A percentile compares a stretch with the other conserved stretches of the same genome.
phyloP scores from a whole-genome alignment of 768 basidiomycete species.

The Phaeolepiota aurea region DNA sequence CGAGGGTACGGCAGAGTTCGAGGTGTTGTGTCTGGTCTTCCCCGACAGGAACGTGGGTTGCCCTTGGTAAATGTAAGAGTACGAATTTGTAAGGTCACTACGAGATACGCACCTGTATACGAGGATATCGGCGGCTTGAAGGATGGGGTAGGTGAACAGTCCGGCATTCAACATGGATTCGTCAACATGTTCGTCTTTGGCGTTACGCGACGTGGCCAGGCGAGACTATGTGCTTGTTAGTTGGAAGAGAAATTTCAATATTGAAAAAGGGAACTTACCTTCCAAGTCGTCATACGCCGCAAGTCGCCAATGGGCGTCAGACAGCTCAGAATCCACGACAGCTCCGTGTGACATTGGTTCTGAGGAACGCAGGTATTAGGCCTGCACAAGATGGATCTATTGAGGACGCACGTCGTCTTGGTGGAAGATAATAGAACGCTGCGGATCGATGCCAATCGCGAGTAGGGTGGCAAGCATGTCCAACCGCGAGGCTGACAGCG shows the following conservation, averaged over 20 bases:
- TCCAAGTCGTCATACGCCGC: conserved; percentile 94
- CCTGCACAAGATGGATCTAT: not conserved
- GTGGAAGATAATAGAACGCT: conserved; percentile 68
- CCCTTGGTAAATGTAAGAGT: conserved; percentile 31
- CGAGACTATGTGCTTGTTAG: conserved; percentile 45
- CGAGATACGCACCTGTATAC: conserved; percentile 56
- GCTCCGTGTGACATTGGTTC: conserved; percentile 79
- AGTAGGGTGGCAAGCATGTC: conserved; percentile 80
- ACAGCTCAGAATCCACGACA: conserved; percentile 88
- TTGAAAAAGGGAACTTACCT: conserved; percentile 37
- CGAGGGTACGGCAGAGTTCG: conserved; percentile 80
- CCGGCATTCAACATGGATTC: conserved; percentile 80
- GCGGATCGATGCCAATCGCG: conserved; percentile 79
- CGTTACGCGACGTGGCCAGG: conserved; percentile 66
- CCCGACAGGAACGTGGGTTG: conserved; percentile 92
- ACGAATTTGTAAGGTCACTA: not conserved
- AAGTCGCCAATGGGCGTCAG: conserved; percentile 77
- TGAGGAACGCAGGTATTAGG: conserved; percentile 17
- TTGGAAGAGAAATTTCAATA: conserved; percentile 4
- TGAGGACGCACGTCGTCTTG: conserved; percentile 71
- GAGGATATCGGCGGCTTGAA: conserved; percentile 91
- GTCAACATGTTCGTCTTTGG: conserved; percentile 68
- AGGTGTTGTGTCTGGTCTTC: conserved; percentile 96
- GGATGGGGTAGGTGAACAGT: conserved; percentile 84
- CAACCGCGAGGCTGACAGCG: conserved; percentile 50